phyloP scores from a whole-genome alignment of 371 early-diverging fungal genomes.

The Mucor plumbeus region DNA sequence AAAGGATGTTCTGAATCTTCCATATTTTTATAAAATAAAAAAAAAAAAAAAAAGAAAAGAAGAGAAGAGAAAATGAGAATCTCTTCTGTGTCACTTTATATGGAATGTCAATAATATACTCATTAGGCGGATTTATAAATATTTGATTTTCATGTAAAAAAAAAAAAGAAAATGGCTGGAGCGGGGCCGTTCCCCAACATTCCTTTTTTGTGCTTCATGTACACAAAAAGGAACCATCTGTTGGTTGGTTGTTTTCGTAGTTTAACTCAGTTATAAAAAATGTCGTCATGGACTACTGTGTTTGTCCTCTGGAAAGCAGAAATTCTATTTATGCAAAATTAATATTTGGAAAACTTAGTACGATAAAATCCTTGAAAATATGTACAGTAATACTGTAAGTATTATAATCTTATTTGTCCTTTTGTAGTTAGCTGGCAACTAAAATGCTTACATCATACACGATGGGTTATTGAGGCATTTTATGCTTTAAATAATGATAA shows the following conservation, averaged over 20 bases:
- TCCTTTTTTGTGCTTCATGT: neutral
- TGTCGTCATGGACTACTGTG: neutral
- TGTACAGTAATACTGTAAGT: no score
- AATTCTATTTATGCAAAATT: no score
- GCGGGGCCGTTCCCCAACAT: neutral
- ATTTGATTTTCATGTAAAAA: neutral
- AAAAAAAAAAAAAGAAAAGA: neutral
- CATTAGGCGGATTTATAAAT: conserved; percentile 6
- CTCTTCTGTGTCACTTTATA: conserved; percentile 8
- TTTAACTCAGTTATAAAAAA: neutral
- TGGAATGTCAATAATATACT: conserved; percentile 13
- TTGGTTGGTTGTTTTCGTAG: neutral
- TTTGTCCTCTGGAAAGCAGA: no score
- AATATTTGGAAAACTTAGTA: no score
- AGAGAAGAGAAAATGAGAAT: neutral
- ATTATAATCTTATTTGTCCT: no score
- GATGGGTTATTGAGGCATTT: no score
- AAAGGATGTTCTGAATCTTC: conserved; percentile 15
- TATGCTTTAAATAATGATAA: no score
- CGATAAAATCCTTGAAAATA: no score
- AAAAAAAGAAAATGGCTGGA: neutral
- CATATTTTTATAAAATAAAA: neutral
- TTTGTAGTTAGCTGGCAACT: no score
- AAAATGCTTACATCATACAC: no score
- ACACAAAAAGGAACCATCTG: neutral